phyloP scores from a whole-genome alignment of 805 yeast species.

The Myxozyma neglecta region DNA sequence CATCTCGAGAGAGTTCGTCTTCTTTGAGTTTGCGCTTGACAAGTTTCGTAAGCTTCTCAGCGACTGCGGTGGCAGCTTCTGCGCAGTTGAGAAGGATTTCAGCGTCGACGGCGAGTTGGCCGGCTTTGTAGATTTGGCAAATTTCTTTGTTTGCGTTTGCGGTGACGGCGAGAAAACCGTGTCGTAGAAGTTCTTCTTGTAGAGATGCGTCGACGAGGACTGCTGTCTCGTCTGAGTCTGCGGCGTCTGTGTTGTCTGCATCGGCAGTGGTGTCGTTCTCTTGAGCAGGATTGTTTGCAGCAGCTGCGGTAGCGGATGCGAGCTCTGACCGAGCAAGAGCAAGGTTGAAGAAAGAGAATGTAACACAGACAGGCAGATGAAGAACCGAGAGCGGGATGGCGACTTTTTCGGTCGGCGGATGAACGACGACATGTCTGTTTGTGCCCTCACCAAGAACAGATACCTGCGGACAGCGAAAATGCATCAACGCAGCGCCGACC shows the following conservation, averaged over 20 bases:
- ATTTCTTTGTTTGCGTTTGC: slow-evolving; percentile 86
- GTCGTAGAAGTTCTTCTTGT: slow-evolving; percentile 73
- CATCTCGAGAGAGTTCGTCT: slow-evolving; percentile 50
- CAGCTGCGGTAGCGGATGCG: neutral
- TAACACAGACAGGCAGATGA: slow-evolving; percentile 86
- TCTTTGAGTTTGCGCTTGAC: slow-evolving; percentile 57
- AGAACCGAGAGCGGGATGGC: slow-evolving; percentile 83
- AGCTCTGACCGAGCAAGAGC: slow-evolving; percentile 6
- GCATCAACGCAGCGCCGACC: slow-evolving; percentile 80
- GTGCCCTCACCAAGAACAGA: slow-evolving; percentile 50
- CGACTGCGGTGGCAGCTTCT: slow-evolving; percentile 62
- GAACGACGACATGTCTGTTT: slow-evolving; percentile 48
- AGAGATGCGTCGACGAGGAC: slow-evolving; percentile 68
- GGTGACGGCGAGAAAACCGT: slow-evolving; percentile 81
- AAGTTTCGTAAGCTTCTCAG: slow-evolving; percentile 61
- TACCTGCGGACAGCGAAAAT: slow-evolving; percentile 81
- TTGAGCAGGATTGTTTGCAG: neutral
- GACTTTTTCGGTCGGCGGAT: slow-evolving; percentile 72
- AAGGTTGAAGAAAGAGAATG: slow-evolving; percentile 69
- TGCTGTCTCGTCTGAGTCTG: slow-evolving; percentile 43
- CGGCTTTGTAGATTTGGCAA: slow-evolving; percentile 86
- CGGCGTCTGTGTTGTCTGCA: neutral
- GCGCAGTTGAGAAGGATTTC: slow-evolving; percentile 65
- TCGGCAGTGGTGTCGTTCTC: neutral
- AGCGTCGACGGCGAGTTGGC: slow-evolving; percentile 79